Evolutionary conservation across 1,284 basidiomycete genomes (phyloP), one percentile per base, ranked within the genome.

Genomic region (Puccinia brachypodii): DNA sequence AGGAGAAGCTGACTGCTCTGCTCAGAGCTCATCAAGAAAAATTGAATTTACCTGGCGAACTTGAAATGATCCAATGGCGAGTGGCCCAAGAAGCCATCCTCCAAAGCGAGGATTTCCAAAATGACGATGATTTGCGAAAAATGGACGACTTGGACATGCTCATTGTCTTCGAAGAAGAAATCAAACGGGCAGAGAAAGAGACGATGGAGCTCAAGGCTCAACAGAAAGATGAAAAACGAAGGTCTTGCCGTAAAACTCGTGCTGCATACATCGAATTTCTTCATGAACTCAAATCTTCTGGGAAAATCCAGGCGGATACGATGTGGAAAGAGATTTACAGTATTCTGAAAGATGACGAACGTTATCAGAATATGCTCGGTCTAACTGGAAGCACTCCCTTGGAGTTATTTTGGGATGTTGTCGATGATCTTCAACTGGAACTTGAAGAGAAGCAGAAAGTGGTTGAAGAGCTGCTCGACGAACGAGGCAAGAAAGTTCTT

Each of bases 401-500:
- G 58, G 96, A 99, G 84, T 89, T 99, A 13, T 99, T 98, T 88
- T 98, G 94, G 94, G 96, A 99, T 86, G 86, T 90, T 4, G 92
- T 98, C 58, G 96, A 99, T 87, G 89, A 89, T 56, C 89, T 98
- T 3, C 94, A 95, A 84, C 92, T 94, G 85, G 90, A 92, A 83
- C 89, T 97, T 14, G 95, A 96, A 83, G 89, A 89, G 33, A 92
- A 93, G 84, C 91, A 93, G 33, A 88, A 88, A 11, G 83, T 89
- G 13, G 90, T 92, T 0, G 91, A 92, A 83, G 89, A 89, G 50
- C 90, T 90, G 1, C 88, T 94, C 83, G 89, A 88, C 82, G 87
- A 88, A 64, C 86, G 88, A 47, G 87, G 88, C 8, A 91, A 92
- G 85, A 87, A 87, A 33, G 87, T 93, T 47, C 86, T 84, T 0